A percentile compares a stretch with the other conserved stretches of the same genome.
Conservation (phyloP, 2,329 filamentous ascomycete species). For the Paecilomyces dactylethromorphus region DNA sequence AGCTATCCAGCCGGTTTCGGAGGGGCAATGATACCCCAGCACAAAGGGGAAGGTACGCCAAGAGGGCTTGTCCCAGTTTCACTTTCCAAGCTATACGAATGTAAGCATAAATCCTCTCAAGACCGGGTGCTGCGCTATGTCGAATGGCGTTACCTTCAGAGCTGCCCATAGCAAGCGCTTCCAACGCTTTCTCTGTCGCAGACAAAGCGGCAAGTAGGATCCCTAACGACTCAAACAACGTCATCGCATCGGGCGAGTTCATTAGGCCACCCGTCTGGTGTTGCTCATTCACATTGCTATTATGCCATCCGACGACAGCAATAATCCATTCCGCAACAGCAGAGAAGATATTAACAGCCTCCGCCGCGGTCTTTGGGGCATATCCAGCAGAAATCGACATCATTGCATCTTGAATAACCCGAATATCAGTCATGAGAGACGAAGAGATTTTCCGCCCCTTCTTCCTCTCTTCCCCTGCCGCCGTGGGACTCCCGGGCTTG, state of each 20-base stretch:
- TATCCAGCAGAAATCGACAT: constrained; percentile 29
- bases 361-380: constrained; percentile 20
- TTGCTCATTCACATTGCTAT: constrained; percentile 15
- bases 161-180: constrained; percentile 26
- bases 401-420: constrained; percentile 36
- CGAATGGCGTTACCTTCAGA: constrained; percentile 23
- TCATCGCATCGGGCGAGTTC: constrained; percentile 30
- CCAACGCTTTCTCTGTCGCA: constrained; percentile 27
- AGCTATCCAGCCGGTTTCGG: constrained; percentile 29
- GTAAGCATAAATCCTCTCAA: constrained; percentile 4
- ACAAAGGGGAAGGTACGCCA: constrained; percentile 34
- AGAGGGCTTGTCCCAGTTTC: constrained; percentile 32
- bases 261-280: constrained; percentile 24
- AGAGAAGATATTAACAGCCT: constrained; percentile 26
- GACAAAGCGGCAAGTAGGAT: constrained; percentile 34
- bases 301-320: constrained; percentile 29
- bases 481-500: constrained; percentile 1
- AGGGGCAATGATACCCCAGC: constrained; percentile 32
- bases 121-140: not conserved
- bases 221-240: constrained; percentile 36
- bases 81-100: constrained; percentile 25
- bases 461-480: not conserved
- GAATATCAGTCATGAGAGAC: constrained; percentile 37
- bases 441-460: constrained; percentile 1
- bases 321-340: constrained; percentile 33